These are phyloP conservation scores for Rhazya stricta DNA, from an alignment of 257 asterid species.

Conservation along the genomic window DNA sequence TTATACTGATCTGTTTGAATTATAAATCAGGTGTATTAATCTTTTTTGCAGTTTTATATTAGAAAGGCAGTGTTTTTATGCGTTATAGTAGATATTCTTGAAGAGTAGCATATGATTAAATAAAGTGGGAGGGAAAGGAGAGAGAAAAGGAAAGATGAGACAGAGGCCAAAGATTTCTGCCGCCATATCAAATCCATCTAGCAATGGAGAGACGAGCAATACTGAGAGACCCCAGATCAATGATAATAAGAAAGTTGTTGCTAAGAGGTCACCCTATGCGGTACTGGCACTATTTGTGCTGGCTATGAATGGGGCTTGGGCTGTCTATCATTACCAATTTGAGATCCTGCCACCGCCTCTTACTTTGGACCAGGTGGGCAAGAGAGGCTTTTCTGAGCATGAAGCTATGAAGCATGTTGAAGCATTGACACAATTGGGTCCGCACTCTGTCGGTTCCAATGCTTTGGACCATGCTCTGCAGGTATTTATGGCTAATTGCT, in stretches of 20 bases:
- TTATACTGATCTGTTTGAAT: not conserved
- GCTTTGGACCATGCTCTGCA: constrained; percentile 63
- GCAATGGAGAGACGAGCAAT: constrained; percentile 21
- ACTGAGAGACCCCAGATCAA: constrained; percentile 22
- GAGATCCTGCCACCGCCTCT: constrained; percentile 59
- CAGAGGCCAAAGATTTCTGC: constrained; percentile 45
- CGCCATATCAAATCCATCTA: constrained; percentile 31
- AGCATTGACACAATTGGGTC: constrained; percentile 72
- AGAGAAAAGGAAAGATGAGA: constrained; percentile 41
- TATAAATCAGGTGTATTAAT: not conserved
- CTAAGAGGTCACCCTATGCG: constrained; percentile 62
- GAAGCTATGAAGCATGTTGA: constrained; percentile 78
- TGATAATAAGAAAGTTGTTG: constrained; percentile 36
- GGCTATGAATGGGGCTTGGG: constrained; percentile 61
- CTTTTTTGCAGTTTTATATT: not conserved
- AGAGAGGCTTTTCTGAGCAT: constrained; percentile 86
- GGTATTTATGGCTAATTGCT: constrained; percentile 33
- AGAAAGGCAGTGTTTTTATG: not conserved
- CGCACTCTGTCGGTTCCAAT: constrained; percentile 82
- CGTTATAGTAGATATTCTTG: not conserved
- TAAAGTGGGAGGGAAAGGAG: not conserved
- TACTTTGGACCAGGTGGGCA: constrained; percentile 61
- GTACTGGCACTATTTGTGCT: constrained; percentile 59
- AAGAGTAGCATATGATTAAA: not conserved
- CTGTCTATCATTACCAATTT: constrained; percentile 68